A percentile compares a stretch with the other conserved stretches of the same genome.
These are phyloP conservation scores for Eutrema japonicum DNA, from an alignment of 345 rosid genomes.

Conservation along the genomic window DNA sequence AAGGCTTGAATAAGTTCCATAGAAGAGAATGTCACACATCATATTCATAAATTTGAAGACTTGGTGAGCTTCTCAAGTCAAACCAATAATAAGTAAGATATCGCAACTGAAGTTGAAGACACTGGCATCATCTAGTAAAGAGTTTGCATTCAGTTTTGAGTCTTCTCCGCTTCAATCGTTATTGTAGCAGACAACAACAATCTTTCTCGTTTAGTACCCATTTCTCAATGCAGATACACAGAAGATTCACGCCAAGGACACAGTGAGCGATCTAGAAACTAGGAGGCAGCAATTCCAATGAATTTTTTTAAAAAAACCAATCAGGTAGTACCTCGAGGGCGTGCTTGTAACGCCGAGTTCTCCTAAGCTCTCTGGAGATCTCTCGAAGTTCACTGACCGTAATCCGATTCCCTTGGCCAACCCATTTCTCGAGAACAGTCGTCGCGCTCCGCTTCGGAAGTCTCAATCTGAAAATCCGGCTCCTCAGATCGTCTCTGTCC, in stretches of 20 bases:
- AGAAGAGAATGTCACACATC: background rate
- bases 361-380: conserved; percentile 75
- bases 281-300: background rate
- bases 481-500: conserved; percentile 65
- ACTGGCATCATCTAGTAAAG: background rate
- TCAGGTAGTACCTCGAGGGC: conserved; percentile 76
- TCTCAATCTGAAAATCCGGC: conserved; percentile 75
- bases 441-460: conserved; percentile 83
- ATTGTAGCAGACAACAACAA: background rate
- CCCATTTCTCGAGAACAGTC: conserved; percentile 78
- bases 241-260: background rate
- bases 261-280: background rate
- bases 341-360: conserved; percentile 82
- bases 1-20: conserved; percentile 24
- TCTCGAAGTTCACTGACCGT: conserved; percentile 67
- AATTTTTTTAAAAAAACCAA: background rate
- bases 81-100: background rate
- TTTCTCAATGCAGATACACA: conserved; percentile 7
- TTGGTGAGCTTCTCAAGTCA: conserved; percentile 20
- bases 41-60: background rate
- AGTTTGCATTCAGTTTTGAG: background rate
- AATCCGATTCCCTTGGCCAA: conserved; percentile 68
- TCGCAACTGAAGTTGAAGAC: background rate
- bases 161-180: background rate
- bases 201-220: background rate